phyloP scores from a whole-genome alignment of 2,329 filamentous ascomycete species.

The Fusarium miscanthi region DNA sequence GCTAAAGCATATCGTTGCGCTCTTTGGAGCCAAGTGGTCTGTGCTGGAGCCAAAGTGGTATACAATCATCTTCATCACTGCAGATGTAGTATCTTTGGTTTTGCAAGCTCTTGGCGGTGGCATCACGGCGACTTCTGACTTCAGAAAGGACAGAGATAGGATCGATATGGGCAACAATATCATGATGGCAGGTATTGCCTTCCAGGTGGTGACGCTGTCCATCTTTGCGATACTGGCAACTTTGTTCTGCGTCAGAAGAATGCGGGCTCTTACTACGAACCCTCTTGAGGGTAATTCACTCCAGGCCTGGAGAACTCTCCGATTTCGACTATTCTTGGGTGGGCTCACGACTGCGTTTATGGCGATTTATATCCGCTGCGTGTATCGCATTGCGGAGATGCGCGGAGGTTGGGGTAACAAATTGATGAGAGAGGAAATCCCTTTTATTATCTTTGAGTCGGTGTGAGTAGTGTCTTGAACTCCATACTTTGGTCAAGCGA shows the following conservation, averaged over 20 bases:
- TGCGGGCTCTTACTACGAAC: neutral
- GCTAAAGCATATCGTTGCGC: slow-evolving; percentile 6
- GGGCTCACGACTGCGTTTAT: slow-evolving; percentile 1
- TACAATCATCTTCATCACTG: slow-evolving; percentile 19
- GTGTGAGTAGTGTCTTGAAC: neutral
- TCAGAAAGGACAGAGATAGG: neutral
- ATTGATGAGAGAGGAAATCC: slow-evolving; percentile 5
- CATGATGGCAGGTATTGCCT: slow-evolving; percentile 16
- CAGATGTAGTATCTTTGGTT: neutral
- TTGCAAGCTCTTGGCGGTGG: slow-evolving; percentile 11
- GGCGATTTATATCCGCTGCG: slow-evolving; percentile 13
- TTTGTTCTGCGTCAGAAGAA: neutral
- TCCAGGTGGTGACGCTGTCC: slow-evolving; percentile 7
- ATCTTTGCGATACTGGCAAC: neutral
- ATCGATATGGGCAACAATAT: neutral
- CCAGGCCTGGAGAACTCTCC: neutral
- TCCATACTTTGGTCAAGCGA: fast-evolving
- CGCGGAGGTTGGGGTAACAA: neutral
- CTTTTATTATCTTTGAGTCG: slow-evolving; percentile 5
- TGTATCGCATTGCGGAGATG: slow-evolving; percentile 23
- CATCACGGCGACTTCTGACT: neutral
- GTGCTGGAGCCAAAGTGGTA: slow-evolving; percentile 12
- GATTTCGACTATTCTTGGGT: neutral
- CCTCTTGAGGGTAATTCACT: neutral
- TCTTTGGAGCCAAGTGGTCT: slow-evolving; percentile 11